Evolutionary conservation across 352 stramenopile genomes (phyloP), one percentile per base, ranked within the genome.

Genomic region (Phytophthora litchii): DNA sequence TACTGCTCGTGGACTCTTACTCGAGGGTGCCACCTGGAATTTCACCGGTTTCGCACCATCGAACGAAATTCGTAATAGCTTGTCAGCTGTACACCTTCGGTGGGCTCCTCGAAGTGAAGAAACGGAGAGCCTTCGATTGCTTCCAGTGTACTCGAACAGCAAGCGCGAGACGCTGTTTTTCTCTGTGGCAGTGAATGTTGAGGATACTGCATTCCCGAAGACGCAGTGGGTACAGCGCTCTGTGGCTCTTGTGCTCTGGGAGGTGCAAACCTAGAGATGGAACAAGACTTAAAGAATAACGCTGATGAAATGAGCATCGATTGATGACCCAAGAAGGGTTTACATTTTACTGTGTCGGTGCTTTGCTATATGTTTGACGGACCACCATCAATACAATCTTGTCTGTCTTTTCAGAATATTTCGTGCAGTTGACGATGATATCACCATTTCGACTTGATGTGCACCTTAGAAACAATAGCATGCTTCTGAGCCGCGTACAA

Each of bases 91-190:
- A 20, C 83, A 91, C 19, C 56, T 97, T 49, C 76, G 80, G 11
- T 97, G 91, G 91, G 70, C 70, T 13, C 67, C 55, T 9, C 50
- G 37, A 2, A 51, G 32, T 19, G 59, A 58, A 10, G 53, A 61
- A 42, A 45, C 44, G 0, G 50, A 64, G 10, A 64, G 67, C 44
- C 62, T 60, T 41, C 83, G 83, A 53, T 69, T 75, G 35, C 67
- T 97, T 32, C 91, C 91, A 0, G 83, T 97, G 37, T 97, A 97
- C 64, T 77, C 87, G 31, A 95, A 78, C 58, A 74, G 70, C 54
- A 81, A 79, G 23, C 86, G 91, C 21, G 72, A 88, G 13, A 75
- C 75, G 6, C 61, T 97, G 17, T 72, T 97, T 34, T 95, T 95
- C 56, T 92, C 91, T 3, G 86, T 97, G 34, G 72, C 76, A 1